Base-by-base conservation (phyloP, 441 rosid species). In the Eruca vesicaria region DNA sequence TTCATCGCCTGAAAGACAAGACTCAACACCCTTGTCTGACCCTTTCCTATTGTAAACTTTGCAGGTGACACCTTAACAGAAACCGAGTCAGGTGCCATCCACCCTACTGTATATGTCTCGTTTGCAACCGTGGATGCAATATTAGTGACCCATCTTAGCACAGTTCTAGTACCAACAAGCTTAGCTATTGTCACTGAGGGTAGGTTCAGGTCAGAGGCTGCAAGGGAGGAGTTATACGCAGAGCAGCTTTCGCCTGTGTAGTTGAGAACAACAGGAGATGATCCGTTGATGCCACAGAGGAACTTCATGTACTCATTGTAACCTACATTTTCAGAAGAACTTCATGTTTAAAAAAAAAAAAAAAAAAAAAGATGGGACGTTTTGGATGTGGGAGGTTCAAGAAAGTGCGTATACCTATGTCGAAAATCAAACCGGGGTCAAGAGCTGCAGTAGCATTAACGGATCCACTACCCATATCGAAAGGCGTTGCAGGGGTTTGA, bases 381-480 rank as follows among this genome's bases (percentile, higher is more conserved):
- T 14, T 28, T 21, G 52, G 33, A 35, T 16, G 6, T 69, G 2
- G 7, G 48, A 8, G 32, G 33, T 60, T 53, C 31, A 48, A 68
- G 61, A 74, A 28, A 57, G 58, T 67, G 68, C 90, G 87, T 15
- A 2, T 82, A 95, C 99, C 73, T 29, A 93, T 72, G 82, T 96
- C 83, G 0, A 96, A 84, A 77, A 96, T 82, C 64, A 96, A 86
- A 68, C 97, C 98, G 0, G 98, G 98, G 75, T 96, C 89, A 67
- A 96, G 88, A 68, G 98, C 91, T 58, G 84, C 94, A 16, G 97
- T 93, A 21, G 97, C 96, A 84, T 93, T 90, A 59, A 91, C 99
- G 72, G 90, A 93, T 64, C 99, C 99, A 33, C 94, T 89, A 66
- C 99, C 99, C 98, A 91, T 90, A 83, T 96, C 99, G 5, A 93